phyloP scores from a whole-genome alignment of 345 rosid genomes.

The Hevea brasiliensis region DNA sequence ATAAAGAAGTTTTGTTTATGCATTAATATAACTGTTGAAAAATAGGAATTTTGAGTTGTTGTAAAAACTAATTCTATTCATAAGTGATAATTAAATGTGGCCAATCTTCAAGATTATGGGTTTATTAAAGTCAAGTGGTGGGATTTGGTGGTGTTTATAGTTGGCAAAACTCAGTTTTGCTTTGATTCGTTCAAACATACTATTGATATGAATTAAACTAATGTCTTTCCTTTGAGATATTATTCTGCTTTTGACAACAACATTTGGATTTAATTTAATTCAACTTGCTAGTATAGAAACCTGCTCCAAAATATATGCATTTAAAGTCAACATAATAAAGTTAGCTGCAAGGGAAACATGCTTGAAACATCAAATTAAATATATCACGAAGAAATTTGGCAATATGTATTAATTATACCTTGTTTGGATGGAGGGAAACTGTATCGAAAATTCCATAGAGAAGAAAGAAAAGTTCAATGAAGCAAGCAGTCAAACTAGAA shows the following conservation, averaged over 20 bases:
- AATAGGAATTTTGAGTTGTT: too few species aligned
- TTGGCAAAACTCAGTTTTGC: neutral
- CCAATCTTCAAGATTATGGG: too few species aligned
- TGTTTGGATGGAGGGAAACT: neutral
- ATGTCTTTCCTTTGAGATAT: neutral
- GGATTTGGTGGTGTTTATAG: neutral
- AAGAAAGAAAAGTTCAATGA: neutral
- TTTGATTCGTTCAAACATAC: neutral
- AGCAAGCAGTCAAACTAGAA: neutral
- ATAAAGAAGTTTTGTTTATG: too few species aligned
- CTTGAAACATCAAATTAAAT: neutral
- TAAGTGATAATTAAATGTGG: too few species aligned
- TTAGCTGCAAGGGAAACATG: neutral
- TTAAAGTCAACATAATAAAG: constrained; percentile 1
- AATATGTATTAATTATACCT: neutral
- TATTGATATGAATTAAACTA: neutral
- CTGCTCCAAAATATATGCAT: neutral
- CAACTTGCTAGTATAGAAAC: constrained; percentile 22
- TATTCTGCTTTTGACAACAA: neutral
- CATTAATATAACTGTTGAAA: too few species aligned
- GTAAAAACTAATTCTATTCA: too few species aligned
- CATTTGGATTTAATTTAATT: constrained; percentile 6
- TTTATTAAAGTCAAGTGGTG: neutral
- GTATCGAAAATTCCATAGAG: too few species aligned
- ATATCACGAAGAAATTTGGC: neutral